Evolutionary conservation across 2,329 filamentous ascomycete genomes (phyloP).

Genomic region (Penicillium sp.): DNA sequence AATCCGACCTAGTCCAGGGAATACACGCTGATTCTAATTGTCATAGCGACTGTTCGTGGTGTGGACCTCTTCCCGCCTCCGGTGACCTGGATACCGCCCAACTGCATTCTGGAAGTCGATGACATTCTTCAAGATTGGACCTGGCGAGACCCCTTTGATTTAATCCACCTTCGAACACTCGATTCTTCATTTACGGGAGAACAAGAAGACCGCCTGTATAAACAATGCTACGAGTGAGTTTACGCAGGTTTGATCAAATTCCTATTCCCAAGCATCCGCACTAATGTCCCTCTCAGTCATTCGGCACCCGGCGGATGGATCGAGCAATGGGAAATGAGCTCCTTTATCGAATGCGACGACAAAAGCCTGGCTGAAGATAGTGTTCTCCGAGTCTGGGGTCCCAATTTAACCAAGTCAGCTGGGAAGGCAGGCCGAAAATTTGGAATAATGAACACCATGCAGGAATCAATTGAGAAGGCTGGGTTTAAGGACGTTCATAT

Average conservation of each 20-base stretch:
- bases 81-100: slow-evolving; percentile 23
- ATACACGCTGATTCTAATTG: background rate
- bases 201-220: slow-evolving; percentile 4
- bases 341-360: slow-evolving; percentile 4
- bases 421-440: slow-evolving; percentile 15
- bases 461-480: background rate
- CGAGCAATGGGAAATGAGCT: slow-evolving; percentile 5
- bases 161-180: slow-evolving; percentile 17
- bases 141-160: slow-evolving; percentile 18
- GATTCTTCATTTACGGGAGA: background rate
- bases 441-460: slow-evolving; percentile 14
- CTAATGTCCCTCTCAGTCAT: background rate
- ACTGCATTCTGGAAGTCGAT: slow-evolving; percentile 25
- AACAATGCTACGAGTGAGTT: slow-evolving; percentile 8
- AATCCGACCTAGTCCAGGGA: background rate
- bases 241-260: background rate
- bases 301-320: slow-evolving; percentile 7
- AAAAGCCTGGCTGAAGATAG: background rate
- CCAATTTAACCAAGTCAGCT: slow-evolving; percentile 9
- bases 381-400: slow-evolving; percentile 2
- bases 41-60: slow-evolving; percentile 10
- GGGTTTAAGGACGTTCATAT: slow-evolving; percentile 32
- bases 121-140: slow-evolving; percentile 22
- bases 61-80: slow-evolving; percentile 23
- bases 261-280: background rate